A percentile compares a stretch with the other conserved stretches of the same genome.
phyloP scores from a whole-genome alignment of 176 grass and related monocot genomes.

The Raddia distichophylla region DNA sequence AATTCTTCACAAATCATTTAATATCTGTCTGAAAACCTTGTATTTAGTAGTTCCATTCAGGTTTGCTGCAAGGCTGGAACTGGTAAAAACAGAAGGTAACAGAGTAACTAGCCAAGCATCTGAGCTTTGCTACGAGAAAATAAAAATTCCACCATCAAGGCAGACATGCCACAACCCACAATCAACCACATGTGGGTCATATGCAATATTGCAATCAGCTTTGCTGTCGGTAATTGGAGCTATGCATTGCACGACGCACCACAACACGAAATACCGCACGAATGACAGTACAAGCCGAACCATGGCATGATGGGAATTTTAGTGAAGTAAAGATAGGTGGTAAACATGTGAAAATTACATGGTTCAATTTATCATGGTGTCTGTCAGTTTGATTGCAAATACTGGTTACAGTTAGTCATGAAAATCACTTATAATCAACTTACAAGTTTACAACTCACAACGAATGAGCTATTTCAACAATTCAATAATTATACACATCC shows the following conservation, averaged over 20 bases:
- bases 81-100: slow-evolving; percentile 4
- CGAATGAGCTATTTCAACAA: slow-evolving; percentile 20
- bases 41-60: slow-evolving; percentile 23
- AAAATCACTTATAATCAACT: slow-evolving; percentile 5
- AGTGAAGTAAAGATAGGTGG: not conserved
- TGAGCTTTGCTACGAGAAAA: no score
- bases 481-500: slow-evolving; percentile 21
- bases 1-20: slow-evolving; percentile 48
- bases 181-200: no score
- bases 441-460: not conserved
- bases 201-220: no score
- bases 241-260: no score
- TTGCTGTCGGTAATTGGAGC: no score
- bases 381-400: slow-evolving; percentile 28
- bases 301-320: no score
- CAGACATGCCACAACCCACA: no score
- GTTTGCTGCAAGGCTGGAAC: slow-evolving; percentile 7
- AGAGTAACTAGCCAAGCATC: no score
- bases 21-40: not conserved
- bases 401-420: slow-evolving; percentile 23
- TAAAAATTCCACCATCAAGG: no score
- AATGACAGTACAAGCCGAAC: no score
- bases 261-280: no score
- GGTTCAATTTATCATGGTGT: slow-evolving; percentile 25
- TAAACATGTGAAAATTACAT: slow-evolving; percentile 16